Conservation (phyloP, 2,329 filamentous ascomycete species). For the Cytospora piceae region DNA sequence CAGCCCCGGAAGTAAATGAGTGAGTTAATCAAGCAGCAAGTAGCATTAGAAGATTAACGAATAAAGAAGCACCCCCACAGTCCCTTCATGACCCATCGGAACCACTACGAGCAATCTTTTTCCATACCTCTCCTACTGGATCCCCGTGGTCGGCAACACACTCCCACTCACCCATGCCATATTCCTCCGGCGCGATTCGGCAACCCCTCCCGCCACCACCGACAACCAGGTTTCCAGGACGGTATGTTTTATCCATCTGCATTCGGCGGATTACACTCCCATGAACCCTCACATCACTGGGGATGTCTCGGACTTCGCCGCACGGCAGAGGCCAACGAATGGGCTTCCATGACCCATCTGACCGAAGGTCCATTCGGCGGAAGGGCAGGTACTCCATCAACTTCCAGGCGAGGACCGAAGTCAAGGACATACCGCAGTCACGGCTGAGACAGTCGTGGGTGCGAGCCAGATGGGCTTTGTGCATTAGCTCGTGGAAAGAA, state of each 20-base stretch:
- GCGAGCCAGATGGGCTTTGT: constrained; percentile 55
- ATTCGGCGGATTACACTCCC: constrained; percentile 75
- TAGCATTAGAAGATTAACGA: neutral
- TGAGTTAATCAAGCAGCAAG: neutral
- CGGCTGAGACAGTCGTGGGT: constrained; percentile 76
- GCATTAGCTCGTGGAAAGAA: constrained; percentile 61
- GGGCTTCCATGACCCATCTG: constrained; percentile 75
- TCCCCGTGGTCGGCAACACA: constrained; percentile 68
- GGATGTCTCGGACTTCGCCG: constrained; percentile 78
- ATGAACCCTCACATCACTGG: constrained; percentile 70
- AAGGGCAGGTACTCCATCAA: constrained; percentile 84
- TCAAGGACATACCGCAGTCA: constrained; percentile 57
- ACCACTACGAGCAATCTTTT: constrained; percentile 43
- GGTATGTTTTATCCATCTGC: constrained; percentile 63
- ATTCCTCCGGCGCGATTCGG: constrained; percentile 59
- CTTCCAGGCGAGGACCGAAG: constrained; percentile 70
- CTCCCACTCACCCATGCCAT: constrained; percentile 75
- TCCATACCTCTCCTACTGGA: constrained; percentile 69
- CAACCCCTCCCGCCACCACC: constrained; percentile 77
- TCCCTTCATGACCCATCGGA: neutral
- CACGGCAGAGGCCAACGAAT: constrained; percentile 80
- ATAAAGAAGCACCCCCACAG: neutral
- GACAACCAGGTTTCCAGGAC: constrained; percentile 79
- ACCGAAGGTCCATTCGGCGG: constrained; percentile 75
- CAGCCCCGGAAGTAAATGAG: neutral